These are phyloP conservation scores for Thielaviopsis euricoi DNA, from an alignment of 2,329 filamentous ascomycete species.

Conservation along the genomic window DNA sequence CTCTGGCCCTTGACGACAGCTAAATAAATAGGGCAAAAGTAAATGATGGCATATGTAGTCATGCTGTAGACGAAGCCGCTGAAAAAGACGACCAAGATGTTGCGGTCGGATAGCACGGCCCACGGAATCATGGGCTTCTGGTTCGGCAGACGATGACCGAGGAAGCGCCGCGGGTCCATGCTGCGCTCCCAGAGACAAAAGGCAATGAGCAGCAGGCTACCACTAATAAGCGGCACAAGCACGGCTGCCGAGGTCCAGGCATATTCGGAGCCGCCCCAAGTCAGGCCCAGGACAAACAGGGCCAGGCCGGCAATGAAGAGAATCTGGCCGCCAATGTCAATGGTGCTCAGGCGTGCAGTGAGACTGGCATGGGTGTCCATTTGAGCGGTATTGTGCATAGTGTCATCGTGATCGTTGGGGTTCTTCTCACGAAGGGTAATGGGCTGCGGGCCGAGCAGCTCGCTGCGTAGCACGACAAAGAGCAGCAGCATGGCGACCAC, in stretches of 20 bases:
- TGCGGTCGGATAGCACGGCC: constrained; percentile 35
- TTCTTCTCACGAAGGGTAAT: constrained; percentile 29
- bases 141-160: constrained; percentile 31
- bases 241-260: constrained; percentile 33
- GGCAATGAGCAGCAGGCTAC: constrained; percentile 22
- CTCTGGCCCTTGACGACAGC: constrained; percentile 39
- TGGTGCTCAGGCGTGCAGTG: constrained; percentile 29
- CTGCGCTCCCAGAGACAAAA: constrained; percentile 38
- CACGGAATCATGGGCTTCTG: constrained; percentile 51
- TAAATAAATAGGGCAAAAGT: constrained; percentile 55
- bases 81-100: constrained; percentile 44
- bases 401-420: constrained; percentile 17
- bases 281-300: constrained; percentile 35
- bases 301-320: constrained; percentile 39
- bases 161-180: constrained; percentile 30
- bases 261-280: constrained; percentile 39
- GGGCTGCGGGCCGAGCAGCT: constrained; percentile 37
- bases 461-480: constrained; percentile 39
- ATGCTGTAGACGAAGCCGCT: constrained; percentile 45
- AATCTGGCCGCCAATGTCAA: constrained; percentile 39
- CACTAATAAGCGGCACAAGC: constrained; percentile 30
- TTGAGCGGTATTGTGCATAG: constrained; percentile 1
- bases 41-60: constrained; percentile 38
- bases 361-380: constrained; percentile 20
- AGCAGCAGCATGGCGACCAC: constrained; percentile 34